These are phyloP conservation scores for Ceratobasidium sp. DNA, from an alignment of 1,284 basidiomycete genomes.

Conservation along the genomic window DNA sequence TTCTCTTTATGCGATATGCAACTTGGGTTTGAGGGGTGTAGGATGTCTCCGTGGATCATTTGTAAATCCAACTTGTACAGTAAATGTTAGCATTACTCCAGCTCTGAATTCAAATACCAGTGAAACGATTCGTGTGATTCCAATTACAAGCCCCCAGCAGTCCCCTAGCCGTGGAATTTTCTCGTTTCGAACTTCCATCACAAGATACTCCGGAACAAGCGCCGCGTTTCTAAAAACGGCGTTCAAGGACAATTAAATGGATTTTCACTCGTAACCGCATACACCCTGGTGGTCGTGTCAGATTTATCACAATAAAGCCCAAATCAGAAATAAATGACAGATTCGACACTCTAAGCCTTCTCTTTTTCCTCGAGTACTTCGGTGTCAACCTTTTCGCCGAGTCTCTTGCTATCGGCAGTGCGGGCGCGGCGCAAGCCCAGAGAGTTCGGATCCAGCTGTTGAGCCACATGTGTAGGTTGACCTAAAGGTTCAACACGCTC, in stretches of 20 bases:
- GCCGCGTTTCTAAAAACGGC: too few relatives aligned
- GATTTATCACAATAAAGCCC: slow-evolving; percentile 5
- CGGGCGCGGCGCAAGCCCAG: slow-evolving; percentile 8
- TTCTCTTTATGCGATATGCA: slow-evolving; percentile 15
- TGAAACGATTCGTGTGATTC: too few relatives aligned
- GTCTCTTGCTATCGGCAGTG: slow-evolving; percentile 10
- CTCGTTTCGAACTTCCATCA: not conserved
- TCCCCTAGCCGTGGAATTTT: not conserved
- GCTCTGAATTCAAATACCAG: slow-evolving; percentile 1
- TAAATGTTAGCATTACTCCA: slow-evolving; percentile 9
- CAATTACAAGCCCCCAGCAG: not conserved
- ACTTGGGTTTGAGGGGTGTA: slow-evolving; percentile 6
- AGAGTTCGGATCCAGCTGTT: too few relatives aligned
- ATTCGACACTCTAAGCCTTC: slow-evolving; percentile 7
- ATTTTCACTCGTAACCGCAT: slow-evolving; percentile 21
- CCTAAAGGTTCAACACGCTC: too few relatives aligned
- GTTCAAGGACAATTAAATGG: too few relatives aligned
- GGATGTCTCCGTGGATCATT: slow-evolving; percentile 1
- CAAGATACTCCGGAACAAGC: not conserved
- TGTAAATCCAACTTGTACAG: slow-evolving; percentile 17
- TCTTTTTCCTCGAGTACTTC: slow-evolving; percentile 27
- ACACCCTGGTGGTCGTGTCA: not conserved
- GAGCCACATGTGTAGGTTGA: too few relatives aligned
- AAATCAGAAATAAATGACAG: not conserved
- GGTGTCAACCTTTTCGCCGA: slow-evolving; percentile 11